Base-by-base conservation (phyloP, 129 eudicot genomes). In the Tagetes patula region DNA sequence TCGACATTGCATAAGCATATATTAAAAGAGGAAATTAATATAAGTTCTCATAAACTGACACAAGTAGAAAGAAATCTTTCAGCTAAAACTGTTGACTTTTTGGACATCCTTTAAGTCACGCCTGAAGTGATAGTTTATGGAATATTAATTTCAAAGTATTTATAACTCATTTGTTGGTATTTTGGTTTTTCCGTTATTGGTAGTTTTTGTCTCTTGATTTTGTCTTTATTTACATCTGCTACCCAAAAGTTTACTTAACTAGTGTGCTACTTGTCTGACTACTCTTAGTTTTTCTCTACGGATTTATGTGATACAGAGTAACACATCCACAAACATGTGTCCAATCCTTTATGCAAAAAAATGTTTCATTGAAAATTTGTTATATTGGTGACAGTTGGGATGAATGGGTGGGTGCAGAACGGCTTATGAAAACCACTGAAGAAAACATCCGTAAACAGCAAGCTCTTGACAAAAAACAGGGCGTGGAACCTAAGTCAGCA, bases 391-490 rank as follows among this genome's bases (percentile, higher is more conserved):
- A 82, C 88, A 94, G 98, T 75, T 94, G 97, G 98, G 98, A 94
- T 90, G 98, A 94, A 87, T 94, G 98, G 98, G 88, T 90, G 47
- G 84, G 82, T 14, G 87, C 79, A 37, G 91, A 84, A 34, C 85
- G 89, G 76, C 76, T 94, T 54, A 72, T 94, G 97, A 90, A 94
- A 82, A 41, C 58, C 56, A 86, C 87, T 8, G 86, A 80, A 38
- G 97, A 90, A 72, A 94, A 94, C 77, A 60, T 77, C 59, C 77
- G 46, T 73, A 86, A 88, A 84, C 89, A 83, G 81, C 82, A 76
- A 78, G 89, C 83, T 38, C 89, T 93, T 40, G 89, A 82, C 73
- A 84, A 78, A 67, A 90, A 88, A 77, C 89, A 82, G 76, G 90
- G 87, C 1, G 83, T 66, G 34, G 93, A 87, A 72, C 53, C 79